phyloP scores from a whole-genome alignment of 2,329 filamentous ascomycete species.

The Triangularia setosa region DNA sequence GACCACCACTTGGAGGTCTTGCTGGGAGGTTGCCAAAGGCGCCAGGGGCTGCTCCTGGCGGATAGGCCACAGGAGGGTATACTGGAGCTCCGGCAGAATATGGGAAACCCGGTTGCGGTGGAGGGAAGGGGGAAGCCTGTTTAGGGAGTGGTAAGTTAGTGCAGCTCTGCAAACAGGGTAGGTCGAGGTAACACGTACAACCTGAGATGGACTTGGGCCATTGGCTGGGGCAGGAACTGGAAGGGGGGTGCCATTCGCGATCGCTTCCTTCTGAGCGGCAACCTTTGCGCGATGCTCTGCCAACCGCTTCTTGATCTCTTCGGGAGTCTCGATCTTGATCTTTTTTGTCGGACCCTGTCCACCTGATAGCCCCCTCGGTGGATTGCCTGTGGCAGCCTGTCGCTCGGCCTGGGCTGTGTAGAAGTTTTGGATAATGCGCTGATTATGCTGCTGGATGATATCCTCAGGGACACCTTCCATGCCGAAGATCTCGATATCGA shows the following conservation, averaged over 20 bases:
- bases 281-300: conserved; percentile 71
- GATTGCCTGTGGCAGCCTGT: conserved; percentile 78
- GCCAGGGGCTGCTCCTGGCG: conserved; percentile 36
- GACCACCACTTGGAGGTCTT: conserved; percentile 39
- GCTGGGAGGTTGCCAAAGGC: conserved; percentile 42
- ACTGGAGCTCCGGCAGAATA: conserved; percentile 22
- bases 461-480: conserved; percentile 96
- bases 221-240: conserved; percentile 42
- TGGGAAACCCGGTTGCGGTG: conserved; percentile 35
- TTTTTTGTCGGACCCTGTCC: conserved; percentile 65
- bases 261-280: conserved; percentile 56
- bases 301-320: conserved; percentile 75
- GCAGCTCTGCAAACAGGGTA: background rate
- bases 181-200: conserved; percentile 45
- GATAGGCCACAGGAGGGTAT: conserved; percentile 21
- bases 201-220: conserved; percentile 48
- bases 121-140: conserved; percentile 42
- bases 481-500: conserved; percentile 94
- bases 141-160: conserved; percentile 5
- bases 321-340: conserved; percentile 67
- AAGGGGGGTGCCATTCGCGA: conserved; percentile 49
- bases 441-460: conserved; percentile 75
- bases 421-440: conserved; percentile 79
- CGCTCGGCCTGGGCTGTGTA: conserved; percentile 82
- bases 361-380: conserved; percentile 57